These are phyloP conservation scores for Boletus edulis DNA, from an alignment of 768 basidiomycete genomes.

Conservation along the genomic window DNA sequence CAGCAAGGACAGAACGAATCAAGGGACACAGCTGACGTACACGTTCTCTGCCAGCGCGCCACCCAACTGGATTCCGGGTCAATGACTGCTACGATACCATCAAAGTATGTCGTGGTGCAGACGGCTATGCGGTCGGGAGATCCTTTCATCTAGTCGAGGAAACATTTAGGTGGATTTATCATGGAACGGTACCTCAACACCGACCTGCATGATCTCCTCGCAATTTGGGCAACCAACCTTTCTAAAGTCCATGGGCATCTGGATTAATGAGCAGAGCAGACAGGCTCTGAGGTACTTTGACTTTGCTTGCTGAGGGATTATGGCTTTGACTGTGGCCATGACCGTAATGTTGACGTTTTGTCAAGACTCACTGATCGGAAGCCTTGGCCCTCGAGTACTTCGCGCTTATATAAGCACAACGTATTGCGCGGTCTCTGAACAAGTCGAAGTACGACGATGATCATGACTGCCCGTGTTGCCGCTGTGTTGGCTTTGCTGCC, in stretches of 20 bases:
- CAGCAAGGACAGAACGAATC: slow-evolving; percentile 1
- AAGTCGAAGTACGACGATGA: slow-evolving; percentile 21
- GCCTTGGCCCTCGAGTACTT: background rate
- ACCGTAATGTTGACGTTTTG: background rate
- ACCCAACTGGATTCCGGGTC: slow-evolving; percentile 93
- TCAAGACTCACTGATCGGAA: background rate
- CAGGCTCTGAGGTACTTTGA: slow-evolving; percentile 86
- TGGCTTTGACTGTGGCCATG: slow-evolving; percentile 15
- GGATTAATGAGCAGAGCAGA: slow-evolving; percentile 89
- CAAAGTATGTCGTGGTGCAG: slow-evolving; percentile 92
- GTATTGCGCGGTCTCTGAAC: background rate
- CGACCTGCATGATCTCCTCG: slow-evolving; percentile 89
- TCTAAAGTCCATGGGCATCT: slow-evolving; percentile 79
- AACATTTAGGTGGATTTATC: background rate
- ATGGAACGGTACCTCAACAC: slow-evolving; percentile 15
- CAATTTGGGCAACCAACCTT: slow-evolving; percentile 94
- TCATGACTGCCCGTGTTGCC: slow-evolving; percentile 45
- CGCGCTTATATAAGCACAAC: slow-evolving; percentile 17
- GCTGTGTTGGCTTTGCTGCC: slow-evolving; percentile 43
- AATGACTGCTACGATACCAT: slow-evolving; percentile 86
- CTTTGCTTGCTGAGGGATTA: slow-evolving; percentile 58
- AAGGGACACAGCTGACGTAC: slow-evolving; percentile 45
- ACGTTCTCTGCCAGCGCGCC: slow-evolving; percentile 91
- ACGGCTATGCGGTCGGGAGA: slow-evolving; percentile 76
- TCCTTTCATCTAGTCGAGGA: slow-evolving; percentile 71